Conservation (phyloP, 2,329 filamentous ascomycete genomes). For the Penicillium sp. region DNA sequence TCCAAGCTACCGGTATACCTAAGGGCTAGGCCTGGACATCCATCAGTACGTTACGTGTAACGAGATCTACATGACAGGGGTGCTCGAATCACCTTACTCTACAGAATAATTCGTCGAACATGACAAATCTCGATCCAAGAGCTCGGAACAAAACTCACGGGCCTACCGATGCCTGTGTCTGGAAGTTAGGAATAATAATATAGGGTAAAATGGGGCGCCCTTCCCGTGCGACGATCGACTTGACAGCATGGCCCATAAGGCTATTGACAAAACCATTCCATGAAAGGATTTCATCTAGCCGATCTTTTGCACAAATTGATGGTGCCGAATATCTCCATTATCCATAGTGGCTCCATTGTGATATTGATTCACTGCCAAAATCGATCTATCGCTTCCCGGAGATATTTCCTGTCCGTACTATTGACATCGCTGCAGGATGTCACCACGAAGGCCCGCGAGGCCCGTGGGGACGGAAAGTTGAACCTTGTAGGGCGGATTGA, state of each 20-base stretch:
- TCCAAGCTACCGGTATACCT: background rate
- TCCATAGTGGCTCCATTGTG: background rate
- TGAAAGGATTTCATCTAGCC: background rate
- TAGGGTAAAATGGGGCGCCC: background rate
- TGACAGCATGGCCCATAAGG: background rate
- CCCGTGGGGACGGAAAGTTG: constrained; percentile 1
- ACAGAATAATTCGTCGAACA: background rate
- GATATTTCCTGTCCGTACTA: background rate
- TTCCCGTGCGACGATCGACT: constrained; percentile 5
- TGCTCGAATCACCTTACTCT: background rate
- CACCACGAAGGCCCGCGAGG: background rate
- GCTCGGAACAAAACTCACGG: constrained; percentile 6
- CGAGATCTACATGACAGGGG: background rate
- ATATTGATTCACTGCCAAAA: background rate
- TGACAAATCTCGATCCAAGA: background rate
- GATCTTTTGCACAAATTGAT: background rate
- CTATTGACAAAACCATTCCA: background rate
- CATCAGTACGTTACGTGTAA: too few species aligned
- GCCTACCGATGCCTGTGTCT: constrained; percentile 9
- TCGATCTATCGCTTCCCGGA: background rate
- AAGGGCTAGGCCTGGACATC: background rate
- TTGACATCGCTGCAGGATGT: background rate
- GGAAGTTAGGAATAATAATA: background rate
- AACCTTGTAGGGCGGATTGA: constrained; percentile 6
- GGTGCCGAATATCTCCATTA: background rate